A percentile compares a stretch with the other conserved stretches of the same genome.
Evolutionary conservation across 2,329 filamentous ascomycete genomes (phyloP).

Genomic region (Stachybotrys elegans): DNA sequence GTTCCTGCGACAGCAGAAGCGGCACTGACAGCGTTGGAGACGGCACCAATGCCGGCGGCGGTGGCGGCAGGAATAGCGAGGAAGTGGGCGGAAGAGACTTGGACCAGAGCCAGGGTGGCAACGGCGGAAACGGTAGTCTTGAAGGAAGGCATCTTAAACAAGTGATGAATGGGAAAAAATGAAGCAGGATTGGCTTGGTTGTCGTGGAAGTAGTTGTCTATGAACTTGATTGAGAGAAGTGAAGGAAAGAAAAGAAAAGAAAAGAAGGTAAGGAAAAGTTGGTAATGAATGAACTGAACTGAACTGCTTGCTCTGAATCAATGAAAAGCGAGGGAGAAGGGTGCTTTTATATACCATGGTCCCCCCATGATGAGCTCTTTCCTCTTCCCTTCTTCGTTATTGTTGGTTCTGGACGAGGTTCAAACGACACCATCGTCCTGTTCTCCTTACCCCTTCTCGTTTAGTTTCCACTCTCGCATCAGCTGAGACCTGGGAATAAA

Average conservation of each 20-base stretch:
- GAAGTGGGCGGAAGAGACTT: neutral
- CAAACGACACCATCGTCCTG: neutral
- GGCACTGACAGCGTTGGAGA: neutral
- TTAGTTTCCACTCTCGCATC: neutral
- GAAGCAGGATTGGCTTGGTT: neutral
- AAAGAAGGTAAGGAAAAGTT: neutral
- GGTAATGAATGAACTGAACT: neutral
- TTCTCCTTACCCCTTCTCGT: neutral
- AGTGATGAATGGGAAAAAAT: neutral
- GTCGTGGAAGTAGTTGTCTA: neutral
- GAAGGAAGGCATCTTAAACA: neutral
- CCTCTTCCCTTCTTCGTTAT: neutral
- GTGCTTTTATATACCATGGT: neutral
- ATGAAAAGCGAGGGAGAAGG: neutral
- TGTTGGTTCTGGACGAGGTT: neutral
- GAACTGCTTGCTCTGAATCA: neutral
- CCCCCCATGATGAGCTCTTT: neutral
- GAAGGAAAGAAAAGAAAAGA: neutral
- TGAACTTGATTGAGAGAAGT: neutral
- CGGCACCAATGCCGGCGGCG: neutral
- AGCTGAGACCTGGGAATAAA: neutral
- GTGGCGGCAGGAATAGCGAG: neutral
- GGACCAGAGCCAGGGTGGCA: neutral
- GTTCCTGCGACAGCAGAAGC: neutral
- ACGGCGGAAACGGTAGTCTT: neutral